phyloP scores from a whole-genome alignment of 192 early-diverging fungal genomes.

The Coemansia sp. region DNA sequence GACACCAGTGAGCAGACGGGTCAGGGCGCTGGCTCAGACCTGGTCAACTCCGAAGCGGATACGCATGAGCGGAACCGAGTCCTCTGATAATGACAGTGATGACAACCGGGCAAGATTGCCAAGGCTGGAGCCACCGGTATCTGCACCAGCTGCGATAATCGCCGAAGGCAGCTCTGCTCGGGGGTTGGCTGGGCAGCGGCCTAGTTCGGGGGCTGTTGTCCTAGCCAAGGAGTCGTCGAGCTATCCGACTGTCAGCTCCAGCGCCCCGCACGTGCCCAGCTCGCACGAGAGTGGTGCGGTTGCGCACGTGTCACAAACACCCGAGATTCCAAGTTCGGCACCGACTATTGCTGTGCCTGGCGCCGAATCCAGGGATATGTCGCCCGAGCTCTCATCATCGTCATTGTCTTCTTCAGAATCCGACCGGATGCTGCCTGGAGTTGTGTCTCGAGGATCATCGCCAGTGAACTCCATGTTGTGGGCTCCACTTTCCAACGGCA shows the following conservation, averaged over 20 bases:
- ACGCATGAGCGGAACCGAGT: slow-evolving; percentile 24
- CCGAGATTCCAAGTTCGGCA: not conserved
- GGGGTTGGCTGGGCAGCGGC: not conserved
- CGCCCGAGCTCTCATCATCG: not conserved
- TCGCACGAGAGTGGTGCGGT: not conserved
- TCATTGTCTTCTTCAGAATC: too few species aligned
- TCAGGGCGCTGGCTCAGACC: not conserved
- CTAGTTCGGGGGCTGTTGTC: not conserved
- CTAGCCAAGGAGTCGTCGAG: slow-evolving; percentile 20
- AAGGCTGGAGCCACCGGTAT: not conserved
- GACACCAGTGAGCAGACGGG: slow-evolving; percentile 3
- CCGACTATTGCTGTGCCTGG: not conserved
- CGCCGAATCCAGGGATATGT: not conserved
- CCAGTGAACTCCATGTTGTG: too few species aligned
- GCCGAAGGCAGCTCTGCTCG: not conserved
- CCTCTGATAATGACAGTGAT: slow-evolving; percentile 7
- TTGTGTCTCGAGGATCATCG: not conserved
- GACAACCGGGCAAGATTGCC: not conserved
- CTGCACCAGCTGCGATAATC: not conserved
- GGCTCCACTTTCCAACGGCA: too few species aligned
- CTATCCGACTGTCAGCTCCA: slow-evolving; percentile 3
- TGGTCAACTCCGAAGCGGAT: slow-evolving; percentile 43
- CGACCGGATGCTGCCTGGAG: too few species aligned
- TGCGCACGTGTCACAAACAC: slow-evolving; percentile 16
- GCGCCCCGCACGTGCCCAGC: slow-evolving; percentile 3